Conservation (phyloP, 176 grass and related monocot genomes). For the Dactylis glomerata region DNA sequence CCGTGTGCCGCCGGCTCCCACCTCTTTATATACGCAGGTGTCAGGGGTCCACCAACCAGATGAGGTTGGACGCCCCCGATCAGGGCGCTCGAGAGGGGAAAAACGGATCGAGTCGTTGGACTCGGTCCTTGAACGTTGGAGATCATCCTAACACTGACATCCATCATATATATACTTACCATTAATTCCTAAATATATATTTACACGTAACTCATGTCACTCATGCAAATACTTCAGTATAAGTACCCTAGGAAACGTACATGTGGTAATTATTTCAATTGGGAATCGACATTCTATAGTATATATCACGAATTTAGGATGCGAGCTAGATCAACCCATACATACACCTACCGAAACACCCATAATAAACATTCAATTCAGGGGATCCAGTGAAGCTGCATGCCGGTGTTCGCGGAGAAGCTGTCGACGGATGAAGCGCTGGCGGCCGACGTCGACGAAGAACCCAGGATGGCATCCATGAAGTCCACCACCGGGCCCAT, state of each 20-base stretch:
- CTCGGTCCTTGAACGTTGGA: no score
- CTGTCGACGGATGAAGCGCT: conserved; percentile 43
- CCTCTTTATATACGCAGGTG: no score
- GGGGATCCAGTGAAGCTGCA: conserved; percentile 54
- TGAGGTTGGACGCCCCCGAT: no score
- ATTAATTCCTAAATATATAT: conserved; percentile 31
- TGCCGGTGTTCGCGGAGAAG: conserved; percentile 40
- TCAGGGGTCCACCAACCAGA: no score
- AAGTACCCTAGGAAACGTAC: not conserved
- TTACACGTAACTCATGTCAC: conserved; percentile 27
- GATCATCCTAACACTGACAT: not conserved
- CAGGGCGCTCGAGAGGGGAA: no score
- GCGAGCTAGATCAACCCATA: not conserved
- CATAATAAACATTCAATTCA: conserved; percentile 5
- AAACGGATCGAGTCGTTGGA: no score
- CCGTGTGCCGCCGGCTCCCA: no score
- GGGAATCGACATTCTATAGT: not conserved
- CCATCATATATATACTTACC: conserved; percentile 15
- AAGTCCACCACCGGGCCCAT: conserved; percentile 48
- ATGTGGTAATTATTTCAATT: conserved; percentile 18
- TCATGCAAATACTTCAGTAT: conserved; percentile 4
- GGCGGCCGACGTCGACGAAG: conserved; percentile 53
- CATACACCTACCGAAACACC: not conserved
- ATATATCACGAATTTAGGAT: not conserved
- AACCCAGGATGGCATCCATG: conserved; percentile 75